Conservation (phyloP, 371 early-diverging fungal species). For the Actinomortierella wolfii region DNA sequence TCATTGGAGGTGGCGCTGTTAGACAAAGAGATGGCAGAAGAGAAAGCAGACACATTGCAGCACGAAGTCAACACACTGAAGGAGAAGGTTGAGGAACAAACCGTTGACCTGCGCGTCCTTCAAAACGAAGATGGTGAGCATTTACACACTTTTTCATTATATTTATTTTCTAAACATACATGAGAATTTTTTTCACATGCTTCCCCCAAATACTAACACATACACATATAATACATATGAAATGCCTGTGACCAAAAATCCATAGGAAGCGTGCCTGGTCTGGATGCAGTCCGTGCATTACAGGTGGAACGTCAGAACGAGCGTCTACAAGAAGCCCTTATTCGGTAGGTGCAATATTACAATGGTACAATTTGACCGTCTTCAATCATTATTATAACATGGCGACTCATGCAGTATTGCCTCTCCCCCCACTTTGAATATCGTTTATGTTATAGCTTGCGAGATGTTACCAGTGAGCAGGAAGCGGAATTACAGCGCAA, state of each 20-base stretch:
- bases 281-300: slow-evolving; percentile 56
- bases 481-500: slow-evolving; percentile 73
- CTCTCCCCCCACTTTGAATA: not conserved
- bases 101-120: slow-evolving; percentile 71
- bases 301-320: slow-evolving; percentile 86
- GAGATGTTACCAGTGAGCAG: slow-evolving; percentile 78
- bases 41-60: slow-evolving; percentile 76
- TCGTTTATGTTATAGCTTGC: slow-evolving; percentile 53
- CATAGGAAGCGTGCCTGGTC: too few relatives aligned
- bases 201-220: too few relatives aligned
- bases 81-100: slow-evolving; percentile 82
- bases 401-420: not conserved
- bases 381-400: slow-evolving; percentile 2
- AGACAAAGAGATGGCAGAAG: slow-evolving; percentile 94
- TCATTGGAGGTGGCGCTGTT: slow-evolving; percentile 84
- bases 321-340: slow-evolving; percentile 85
- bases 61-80: slow-evolving; percentile 74
- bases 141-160: not conserved
- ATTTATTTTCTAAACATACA: too few relatives aligned
- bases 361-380: not conserved
- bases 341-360: slow-evolving; percentile 50
- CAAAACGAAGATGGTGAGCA: slow-evolving; percentile 60
- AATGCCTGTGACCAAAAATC: too few relatives aligned
- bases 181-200: too few relatives aligned
- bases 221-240: too few relatives aligned